Conservation (phyloP, 768 basidiomycete species). For the Neoboletus brunneissimus region DNA sequence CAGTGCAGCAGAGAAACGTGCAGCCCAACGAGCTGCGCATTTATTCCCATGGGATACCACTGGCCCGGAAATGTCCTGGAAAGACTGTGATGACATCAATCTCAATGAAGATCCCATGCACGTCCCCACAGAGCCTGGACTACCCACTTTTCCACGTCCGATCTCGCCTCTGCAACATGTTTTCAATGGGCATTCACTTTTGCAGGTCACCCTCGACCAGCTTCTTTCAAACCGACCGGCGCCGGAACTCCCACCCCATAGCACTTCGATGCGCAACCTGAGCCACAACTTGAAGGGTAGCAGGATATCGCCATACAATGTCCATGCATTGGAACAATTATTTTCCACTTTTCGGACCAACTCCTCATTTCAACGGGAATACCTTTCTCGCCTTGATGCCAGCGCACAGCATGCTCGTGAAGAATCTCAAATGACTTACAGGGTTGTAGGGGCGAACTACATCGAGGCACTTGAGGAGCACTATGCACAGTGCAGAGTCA, state of each 20-base stretch:
- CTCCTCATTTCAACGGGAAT: slow-evolving; percentile 3
- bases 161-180: too few species aligned
- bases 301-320: not conserved
- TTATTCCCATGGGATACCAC: not conserved
- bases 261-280: not conserved
- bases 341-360: not conserved
- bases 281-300: not conserved
- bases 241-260: not conserved
- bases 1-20: too few species aligned
- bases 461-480: not conserved
- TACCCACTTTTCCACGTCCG: not conserved
- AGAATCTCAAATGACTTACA: not conserved
- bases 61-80: too few species aligned
- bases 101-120: too few species aligned
- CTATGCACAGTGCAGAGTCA: not conserved
- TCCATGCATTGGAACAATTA: not conserved
- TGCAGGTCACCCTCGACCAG: not conserved
- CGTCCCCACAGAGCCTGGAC: not conserved
- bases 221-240: not conserved
- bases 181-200: not conserved
- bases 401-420: not conserved
- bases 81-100: too few species aligned
- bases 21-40: not conserved
- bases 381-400: too few species aligned
- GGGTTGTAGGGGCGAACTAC: too few species aligned